Base-by-base conservation (phyloP, 1,139 yeast genomes). In the Pichia sp. region DNA sequence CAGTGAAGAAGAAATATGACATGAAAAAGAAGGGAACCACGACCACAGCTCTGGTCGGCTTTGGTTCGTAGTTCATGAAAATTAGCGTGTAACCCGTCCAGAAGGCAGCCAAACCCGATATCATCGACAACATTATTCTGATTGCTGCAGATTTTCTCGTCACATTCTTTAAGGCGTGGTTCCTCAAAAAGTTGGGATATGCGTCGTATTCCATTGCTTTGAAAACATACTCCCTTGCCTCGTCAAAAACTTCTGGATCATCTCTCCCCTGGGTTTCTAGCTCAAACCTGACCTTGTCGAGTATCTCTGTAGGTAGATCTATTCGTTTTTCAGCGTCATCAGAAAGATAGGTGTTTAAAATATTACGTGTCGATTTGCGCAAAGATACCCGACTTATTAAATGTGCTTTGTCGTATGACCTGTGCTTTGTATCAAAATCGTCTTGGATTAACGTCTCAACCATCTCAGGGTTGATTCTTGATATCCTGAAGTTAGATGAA, bases 161-260 rank as follows among this genome's bases (percentile, higher is more conserved):
- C 52, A 93, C 78, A 70, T 93, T 93, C 63, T 90, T 87, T 56
- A 93, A 79, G 2, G 97, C 97, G 62, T 85, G 81, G 58, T 81
- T 78, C 58, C 87, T 81, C 57, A 93, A 74, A 68, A 93, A 95
- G 58, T 86, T 84, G 0, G 97, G 97, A 66, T 88, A 86, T 55
- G 95, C 90, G 64, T 92, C 97, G 59, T 88, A 82, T 70, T 95
- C 98, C 77, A 93, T 83, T 52, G 87, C 88, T 64, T 86, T 89
- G 73, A 89, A 93, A 2, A 93, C 88, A 64, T 81, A 85, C 56
- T 83, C 82, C 64, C 90, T 82, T 8, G 95, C 89, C 56, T 84
- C 87, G 62, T 88, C 95, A 72, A 93, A 93, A 16, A 92, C 85
- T 62, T 88, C 96, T 0, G 98, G 98, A 70, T 92, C 97, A 70